These are phyloP conservation scores for Porcisia deanei DNA, from an alignment of 208 protist genomes.

Conservation along the genomic window DNA sequence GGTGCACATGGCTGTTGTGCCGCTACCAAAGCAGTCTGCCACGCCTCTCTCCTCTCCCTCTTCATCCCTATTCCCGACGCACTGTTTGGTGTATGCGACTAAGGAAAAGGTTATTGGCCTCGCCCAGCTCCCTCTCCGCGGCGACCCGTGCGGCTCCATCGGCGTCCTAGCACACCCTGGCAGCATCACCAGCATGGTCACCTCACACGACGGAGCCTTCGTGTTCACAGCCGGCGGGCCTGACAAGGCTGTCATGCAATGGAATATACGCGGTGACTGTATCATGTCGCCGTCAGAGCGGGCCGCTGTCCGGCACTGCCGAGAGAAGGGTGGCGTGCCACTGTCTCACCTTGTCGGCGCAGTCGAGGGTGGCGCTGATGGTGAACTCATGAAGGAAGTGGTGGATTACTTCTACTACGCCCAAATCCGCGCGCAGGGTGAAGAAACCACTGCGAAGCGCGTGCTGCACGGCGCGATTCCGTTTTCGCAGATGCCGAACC, in stretches of 20 bases:
- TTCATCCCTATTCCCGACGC: conserved; percentile 9
- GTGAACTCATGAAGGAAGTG: conserved; percentile 93
- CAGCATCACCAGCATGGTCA: conserved; percentile 63
- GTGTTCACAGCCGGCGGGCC: conserved; percentile 92
- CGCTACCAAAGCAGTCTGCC: not conserved
- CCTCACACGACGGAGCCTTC: conserved; percentile 84
- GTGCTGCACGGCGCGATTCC: conserved; percentile 89
- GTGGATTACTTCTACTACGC: conserved; percentile 97
- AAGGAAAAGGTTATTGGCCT: conserved; percentile 93
- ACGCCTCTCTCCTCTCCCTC: conserved; percentile 5
- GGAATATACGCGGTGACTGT: conserved; percentile 66
- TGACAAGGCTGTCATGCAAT: conserved; percentile 93
- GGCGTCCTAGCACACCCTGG: conserved; percentile 95
- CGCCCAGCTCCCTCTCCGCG: conserved; percentile 90
- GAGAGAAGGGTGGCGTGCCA: conserved; percentile 50
- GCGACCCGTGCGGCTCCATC: conserved; percentile 89
- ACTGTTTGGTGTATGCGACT: conserved; percentile 88
- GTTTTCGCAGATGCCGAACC: conserved; percentile 93
- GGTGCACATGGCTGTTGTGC: conserved; percentile 56
- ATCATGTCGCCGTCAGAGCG: conserved; percentile 37
- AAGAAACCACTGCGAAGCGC: conserved; percentile 93
- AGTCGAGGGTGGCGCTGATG: conserved; percentile 91
- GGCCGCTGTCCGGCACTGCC: conserved; percentile 16
- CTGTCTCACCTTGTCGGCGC: conserved; percentile 86
- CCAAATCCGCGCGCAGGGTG: conserved; percentile 93